Evolutionary conservation across 208 protist species (phyloP), one percentile per base, ranked within the genome.

Genomic region (Vickermania ingenoplastis): DNA sequence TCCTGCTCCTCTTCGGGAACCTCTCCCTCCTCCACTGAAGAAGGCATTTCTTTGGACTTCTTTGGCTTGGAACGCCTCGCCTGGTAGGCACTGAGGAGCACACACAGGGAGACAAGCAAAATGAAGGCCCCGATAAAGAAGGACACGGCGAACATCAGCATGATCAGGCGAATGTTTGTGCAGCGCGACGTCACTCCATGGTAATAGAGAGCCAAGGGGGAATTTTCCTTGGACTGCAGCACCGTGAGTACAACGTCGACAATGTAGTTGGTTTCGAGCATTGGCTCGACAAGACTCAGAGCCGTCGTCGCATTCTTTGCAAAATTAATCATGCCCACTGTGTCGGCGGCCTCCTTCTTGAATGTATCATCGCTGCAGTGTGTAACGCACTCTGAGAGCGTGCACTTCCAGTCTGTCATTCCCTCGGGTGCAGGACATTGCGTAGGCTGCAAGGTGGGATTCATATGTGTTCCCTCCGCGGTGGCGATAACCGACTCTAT

Each of bases 211-310:
- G 56, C 63, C 45, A 62, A 51, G 2, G 24, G 23, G 24, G 61
- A 21, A 2, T 69, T 52, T 21, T 13, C 21, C 50, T 54, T 54
- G 55, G 62, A 65, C 22, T 88, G 67, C 5, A 89, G 49, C 23
- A 67, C 75, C 31, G 61, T 73, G 53, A 70, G 55, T 14, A 81
- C 4, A 41, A 77, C 75, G 66, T 90, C 86, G n/a, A 90, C 69
- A 45, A 93, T 69, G 69, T 86, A 93, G 68, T 89, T 80, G 61
- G 82, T 87, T 45, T 83, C 67, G 36, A 93, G 51, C 57, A 93
- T 51, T 2, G 82, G 81, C 45, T 61, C 41, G 48, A 85, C 77
- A 27, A 77, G 74, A 11, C 79, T 74, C 4, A 93, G 70, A 21
- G 81, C 86, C 49, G 70, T 71, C 49, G 69, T 83, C 50, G 63